These are phyloP conservation scores for Pugionium cornutum DNA, from an alignment of 345 rosid genomes.

Conservation along the genomic window DNA sequence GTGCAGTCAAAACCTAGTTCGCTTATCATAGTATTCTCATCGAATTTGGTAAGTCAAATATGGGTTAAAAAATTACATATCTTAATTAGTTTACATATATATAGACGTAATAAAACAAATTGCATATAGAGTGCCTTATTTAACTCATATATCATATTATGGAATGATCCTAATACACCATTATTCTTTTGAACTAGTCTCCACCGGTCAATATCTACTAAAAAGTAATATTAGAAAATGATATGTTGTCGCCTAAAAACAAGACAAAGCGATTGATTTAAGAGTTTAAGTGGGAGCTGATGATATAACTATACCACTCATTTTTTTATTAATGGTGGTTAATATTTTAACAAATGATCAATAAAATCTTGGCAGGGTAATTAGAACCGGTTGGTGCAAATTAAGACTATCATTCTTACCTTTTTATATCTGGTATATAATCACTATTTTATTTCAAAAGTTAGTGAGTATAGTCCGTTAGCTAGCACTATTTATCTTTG, in stretches of 20 bases:
- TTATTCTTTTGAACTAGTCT: conserved; percentile 9
- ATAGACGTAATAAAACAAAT: background rate
- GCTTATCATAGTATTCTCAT: conserved; percentile 29
- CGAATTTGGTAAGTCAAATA: conserved; percentile 23
- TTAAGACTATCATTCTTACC: background rate
- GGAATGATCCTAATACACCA: conserved; percentile 22
- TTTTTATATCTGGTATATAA: background rate
- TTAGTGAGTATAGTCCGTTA: background rate
- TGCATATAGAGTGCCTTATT: conserved; percentile 7
- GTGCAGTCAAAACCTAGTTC: conserved; percentile 55
- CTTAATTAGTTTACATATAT: background rate
- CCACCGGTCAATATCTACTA: conserved; percentile 35
- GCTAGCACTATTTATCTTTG: background rate
- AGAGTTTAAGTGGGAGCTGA: conserved; percentile 35
- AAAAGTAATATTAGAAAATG: conserved; percentile 28
- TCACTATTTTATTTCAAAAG: background rate
- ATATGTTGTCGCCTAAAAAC: conserved; percentile 46
- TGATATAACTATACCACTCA: conserved; percentile 2
- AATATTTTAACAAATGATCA: too few species aligned
- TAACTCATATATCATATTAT: conserved; percentile 16
- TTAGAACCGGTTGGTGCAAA: conserved; percentile 8
- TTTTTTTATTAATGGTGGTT: background rate
- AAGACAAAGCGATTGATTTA: conserved; percentile 38
- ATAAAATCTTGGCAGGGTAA: background rate
- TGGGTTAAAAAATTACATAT: background rate